Evolutionary conservation across 192 early-diverging fungal species (phyloP), one percentile per base, ranked within the genome.

Genomic region (Podila verticillata): DNA sequence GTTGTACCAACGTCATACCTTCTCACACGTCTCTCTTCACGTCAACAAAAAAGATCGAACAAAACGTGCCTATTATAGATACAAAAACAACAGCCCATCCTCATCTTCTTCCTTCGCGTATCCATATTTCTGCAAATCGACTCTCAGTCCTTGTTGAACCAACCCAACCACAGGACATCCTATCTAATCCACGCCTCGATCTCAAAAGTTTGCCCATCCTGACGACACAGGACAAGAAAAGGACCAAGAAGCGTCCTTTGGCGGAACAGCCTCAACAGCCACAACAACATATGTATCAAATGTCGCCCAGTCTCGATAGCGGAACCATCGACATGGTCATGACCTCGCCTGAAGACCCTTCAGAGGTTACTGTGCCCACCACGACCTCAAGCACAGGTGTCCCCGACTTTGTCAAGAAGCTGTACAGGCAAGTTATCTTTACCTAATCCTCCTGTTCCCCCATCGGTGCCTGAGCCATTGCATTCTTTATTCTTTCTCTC

Each of bases 361-460:
- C 35, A 13, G 60, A 62, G 34, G 68, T 59, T 39, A 24, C 63
- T 17, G 61, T 19, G 2, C 24, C 26, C 6, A 51, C 54, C 19
- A n/a, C 77, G 13, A 12, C 51, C 4, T 28, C 77, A 17, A 48
- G 70, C 24, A 80, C 34, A 48, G 83, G 84, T 32, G 84, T 81
- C 6, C 81, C 85, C 13, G 85, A 86, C 61, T 86, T 86, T 77
- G 85, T 86, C 34, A 86, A 85, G 51, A 86, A 86, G 24, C 83
- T 84, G 3, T 86, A 71, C 64, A 64, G 78, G 83, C 66, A 72
- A 61, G 72, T 63, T 29, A 19, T 15, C 2, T 57, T 57, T 17
- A 34, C 28, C 57, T 82, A n/a, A 49, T 19, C 59, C 12, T 35
- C 65, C n/a, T 39, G 44, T 29, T 31, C 7, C n/a, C 48, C 48